Conservation (phyloP, 306 rosid genomes). For the Echinosophora koreensis region DNA sequence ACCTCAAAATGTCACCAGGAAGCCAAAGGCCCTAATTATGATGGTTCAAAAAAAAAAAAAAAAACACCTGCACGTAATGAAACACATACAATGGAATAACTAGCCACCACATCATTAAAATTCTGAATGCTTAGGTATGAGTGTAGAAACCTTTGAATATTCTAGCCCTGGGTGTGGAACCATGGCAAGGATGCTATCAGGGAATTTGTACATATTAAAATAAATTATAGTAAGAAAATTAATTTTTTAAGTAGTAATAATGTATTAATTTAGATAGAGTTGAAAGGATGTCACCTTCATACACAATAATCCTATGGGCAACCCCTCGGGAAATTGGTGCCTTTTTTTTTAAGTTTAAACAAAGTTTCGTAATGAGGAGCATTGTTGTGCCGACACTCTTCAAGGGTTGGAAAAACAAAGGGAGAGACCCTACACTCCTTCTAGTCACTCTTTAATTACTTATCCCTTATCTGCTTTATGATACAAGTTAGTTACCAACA, state of each 20-base stretch:
- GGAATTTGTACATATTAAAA: not conserved
- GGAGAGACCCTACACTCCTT: slow-evolving; percentile 48
- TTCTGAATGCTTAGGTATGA: slow-evolving; percentile 27
- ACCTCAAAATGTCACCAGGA: too few relatives aligned
- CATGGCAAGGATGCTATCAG: not conserved
- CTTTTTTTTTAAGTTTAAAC: slow-evolving; percentile 6
- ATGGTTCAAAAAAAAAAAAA: too few relatives aligned
- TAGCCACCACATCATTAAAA: slow-evolving; percentile 35
- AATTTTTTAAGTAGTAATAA: not conserved
- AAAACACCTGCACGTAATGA: not conserved
- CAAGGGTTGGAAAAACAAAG: slow-evolving; percentile 40
- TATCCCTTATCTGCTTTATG: slow-evolving; percentile 31
- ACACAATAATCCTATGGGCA: slow-evolving; percentile 20
- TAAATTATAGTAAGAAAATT: not conserved
- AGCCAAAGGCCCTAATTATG: too few relatives aligned
- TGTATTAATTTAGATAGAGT: not conserved
- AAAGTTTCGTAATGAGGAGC: slow-evolving; percentile 28
- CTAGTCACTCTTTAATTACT: slow-evolving; percentile 30
- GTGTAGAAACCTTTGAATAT: slow-evolving; percentile 30
- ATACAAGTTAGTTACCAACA: slow-evolving; percentile 27
- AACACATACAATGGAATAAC: slow-evolving; percentile 14
- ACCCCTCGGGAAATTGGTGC: slow-evolving; percentile 29
- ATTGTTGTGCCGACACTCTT: slow-evolving; percentile 61
- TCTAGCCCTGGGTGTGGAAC: slow-evolving; percentile 15
- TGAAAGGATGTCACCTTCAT: not conserved